Evolutionary conservation across 2,329 filamentous ascomycete genomes (phyloP).

Genomic region (Fusarium beomiforme): DNA sequence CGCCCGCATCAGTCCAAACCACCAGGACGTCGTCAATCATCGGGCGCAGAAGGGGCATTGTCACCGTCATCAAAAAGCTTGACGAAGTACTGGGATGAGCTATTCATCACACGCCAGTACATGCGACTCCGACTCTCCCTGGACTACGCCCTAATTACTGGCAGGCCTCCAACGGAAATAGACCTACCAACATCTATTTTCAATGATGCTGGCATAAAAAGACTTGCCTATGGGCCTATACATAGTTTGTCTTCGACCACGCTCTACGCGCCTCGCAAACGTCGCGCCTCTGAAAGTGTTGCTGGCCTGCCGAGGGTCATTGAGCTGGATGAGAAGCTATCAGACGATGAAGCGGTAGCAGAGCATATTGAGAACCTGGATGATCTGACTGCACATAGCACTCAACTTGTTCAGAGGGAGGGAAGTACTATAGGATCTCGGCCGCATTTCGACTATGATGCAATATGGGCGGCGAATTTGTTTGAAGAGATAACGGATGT

Average conservation of each 20-base stretch:
- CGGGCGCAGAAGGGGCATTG: rapidly evolving
- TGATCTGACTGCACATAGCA: rapidly evolving
- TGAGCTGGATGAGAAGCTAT: background rate
- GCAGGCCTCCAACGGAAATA: background rate
- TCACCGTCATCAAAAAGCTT: rapidly evolving
- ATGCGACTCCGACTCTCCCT: conserved; percentile 12
- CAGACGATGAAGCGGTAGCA: rapidly evolving
- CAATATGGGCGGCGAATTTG: conserved; percentile 15
- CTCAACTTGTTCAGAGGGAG: background rate
- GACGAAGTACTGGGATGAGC: background rate
- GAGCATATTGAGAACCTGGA: rapidly evolving
- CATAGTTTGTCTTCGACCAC: background rate
- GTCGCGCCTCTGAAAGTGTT: conserved; percentile 3
- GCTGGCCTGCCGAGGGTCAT: background rate
- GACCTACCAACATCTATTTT: background rate
- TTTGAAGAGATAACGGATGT: conserved; percentile 16
- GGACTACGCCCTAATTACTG: conserved; percentile 3
- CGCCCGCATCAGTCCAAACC: background rate
- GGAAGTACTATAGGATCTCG: background rate
- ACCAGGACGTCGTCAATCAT: background rate
- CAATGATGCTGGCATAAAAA: background rate
- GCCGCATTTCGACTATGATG: conserved; percentile 10
- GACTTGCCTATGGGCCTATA: background rate
- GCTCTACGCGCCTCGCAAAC: background rate
- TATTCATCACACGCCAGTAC: conserved; percentile 8